Evolutionary conservation across 177 flowering plant species (phyloP).

Genomic region (Vitis hybrid): DNA sequence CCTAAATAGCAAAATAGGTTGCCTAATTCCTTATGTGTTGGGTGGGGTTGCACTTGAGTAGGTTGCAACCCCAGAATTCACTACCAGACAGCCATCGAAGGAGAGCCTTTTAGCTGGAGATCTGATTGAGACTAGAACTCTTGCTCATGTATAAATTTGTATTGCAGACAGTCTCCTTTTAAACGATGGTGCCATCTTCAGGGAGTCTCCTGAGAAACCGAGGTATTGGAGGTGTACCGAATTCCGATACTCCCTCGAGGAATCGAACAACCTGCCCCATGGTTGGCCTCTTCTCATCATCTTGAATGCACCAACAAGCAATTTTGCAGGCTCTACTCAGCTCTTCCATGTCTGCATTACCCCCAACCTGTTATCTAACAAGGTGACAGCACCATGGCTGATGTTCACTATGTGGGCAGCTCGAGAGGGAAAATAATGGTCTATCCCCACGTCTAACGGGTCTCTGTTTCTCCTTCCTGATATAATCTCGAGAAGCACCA

Average conservation of each 20-base stretch:
- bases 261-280: conserved; percentile 36
- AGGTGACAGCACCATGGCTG: not conserved
- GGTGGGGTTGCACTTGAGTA: no score
- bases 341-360: conserved; percentile 10
- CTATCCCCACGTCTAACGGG: not conserved
- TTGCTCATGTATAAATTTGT: no score
- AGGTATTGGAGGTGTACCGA: not conserved
- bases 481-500: conserved; percentile 50
- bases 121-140: no score
- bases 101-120: no score
- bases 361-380: conserved; percentile 16
- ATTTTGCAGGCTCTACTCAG: conserved; percentile 12
- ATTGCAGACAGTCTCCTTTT: no score
- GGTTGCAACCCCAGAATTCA: no score
- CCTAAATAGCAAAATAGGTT: no score
- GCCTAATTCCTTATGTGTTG: no score
- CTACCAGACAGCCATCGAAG: no score
- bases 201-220: no score
- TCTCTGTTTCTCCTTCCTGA: conserved; percentile 47
- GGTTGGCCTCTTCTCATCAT: conserved; percentile 35
- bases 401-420: not conserved
- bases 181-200: no score
- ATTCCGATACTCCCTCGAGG: conserved; percentile 29
- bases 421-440: conserved; percentile 3
- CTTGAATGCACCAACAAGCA: conserved; percentile 30